Percentiles rank a stretch among this genome's conserved stretches.
phyloP scores from a whole-genome alignment of 2,329 filamentous ascomycete genomes.

The Botrytis porri region DNA sequence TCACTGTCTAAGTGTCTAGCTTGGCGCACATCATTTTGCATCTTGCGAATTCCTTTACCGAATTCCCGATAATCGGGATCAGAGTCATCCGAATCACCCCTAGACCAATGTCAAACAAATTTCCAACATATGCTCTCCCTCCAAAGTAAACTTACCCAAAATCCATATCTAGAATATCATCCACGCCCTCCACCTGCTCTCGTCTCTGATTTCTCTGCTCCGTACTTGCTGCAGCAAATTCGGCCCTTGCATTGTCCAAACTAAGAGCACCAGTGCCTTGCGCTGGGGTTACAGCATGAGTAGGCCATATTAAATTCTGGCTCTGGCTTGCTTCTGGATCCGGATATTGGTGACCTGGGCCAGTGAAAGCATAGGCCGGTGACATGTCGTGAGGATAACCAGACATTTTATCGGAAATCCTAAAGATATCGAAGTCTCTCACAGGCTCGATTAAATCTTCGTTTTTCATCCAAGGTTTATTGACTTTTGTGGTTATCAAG shows the following conservation, averaged over 20 bases:
- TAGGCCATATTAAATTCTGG: slow-evolving; percentile 14
- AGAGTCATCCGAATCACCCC: slow-evolving; percentile 32
- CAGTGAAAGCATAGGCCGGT: background rate
- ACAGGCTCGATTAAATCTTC: background rate
- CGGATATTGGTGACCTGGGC: slow-evolving; percentile 20
- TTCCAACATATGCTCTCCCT: background rate
- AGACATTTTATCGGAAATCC: background rate
- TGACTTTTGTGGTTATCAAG: background rate
- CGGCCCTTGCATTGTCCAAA: slow-evolving; percentile 15
- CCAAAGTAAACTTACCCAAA: slow-evolving; percentile 3
- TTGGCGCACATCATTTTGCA: slow-evolving; percentile 35
- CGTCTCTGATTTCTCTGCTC: slow-evolving; percentile 19
- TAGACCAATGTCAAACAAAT: background rate
- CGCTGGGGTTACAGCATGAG: background rate
- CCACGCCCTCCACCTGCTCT: slow-evolving; percentile 6
- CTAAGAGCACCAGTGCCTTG: background rate
- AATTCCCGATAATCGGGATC: slow-evolving; percentile 45
- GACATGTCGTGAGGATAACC: background rate
- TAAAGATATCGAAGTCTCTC: too few relatives aligned
- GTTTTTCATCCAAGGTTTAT: background rate
- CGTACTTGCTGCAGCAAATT: slow-evolving; percentile 18
- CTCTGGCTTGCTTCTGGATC: slow-evolving; percentile 23
- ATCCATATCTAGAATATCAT: slow-evolving; percentile 18
- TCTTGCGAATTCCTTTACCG: slow-evolving; percentile 41
- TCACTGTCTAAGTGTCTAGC: slow-evolving; percentile 25